These are phyloP conservation scores for Mucor ambiguus DNA, from an alignment of 371 early-diverging fungal species.

Conservation along the genomic window DNA sequence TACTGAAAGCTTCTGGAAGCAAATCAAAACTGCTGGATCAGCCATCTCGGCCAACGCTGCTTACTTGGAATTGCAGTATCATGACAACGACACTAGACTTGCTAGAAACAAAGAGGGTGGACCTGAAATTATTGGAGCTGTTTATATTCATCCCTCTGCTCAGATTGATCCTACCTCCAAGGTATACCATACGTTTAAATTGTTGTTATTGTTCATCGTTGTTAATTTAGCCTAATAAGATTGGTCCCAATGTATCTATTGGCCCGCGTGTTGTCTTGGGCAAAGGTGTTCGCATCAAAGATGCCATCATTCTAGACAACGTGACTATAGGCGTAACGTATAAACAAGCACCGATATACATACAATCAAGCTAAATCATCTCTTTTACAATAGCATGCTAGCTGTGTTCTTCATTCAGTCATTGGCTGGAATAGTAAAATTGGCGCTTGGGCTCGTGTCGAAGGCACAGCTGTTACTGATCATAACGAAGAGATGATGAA, in stretches of 20 bases:
- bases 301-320: conserved; percentile 94
- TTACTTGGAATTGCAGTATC: conserved; percentile 80
- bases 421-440: conserved; percentile 96
- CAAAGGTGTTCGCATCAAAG: conserved; percentile 93
- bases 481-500: conserved; percentile 69
- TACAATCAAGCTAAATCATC: background rate
- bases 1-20: conserved; percentile 88
- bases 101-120: conserved; percentile 56
- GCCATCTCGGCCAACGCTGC: conserved; percentile 91
- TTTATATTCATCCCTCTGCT: conserved; percentile 94
- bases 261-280: conserved; percentile 94
- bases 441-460: conserved; percentile 93
- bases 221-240: conserved; percentile 32
- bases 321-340: conserved; percentile 86
- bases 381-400: conserved; percentile 39
- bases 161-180: conserved; percentile 92
- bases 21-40: conserved; percentile 95
- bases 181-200: conserved; percentile 33
- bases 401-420: conserved; percentile 89
- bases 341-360: background rate
- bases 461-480: conserved; percentile 78
- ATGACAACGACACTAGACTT: conserved; percentile 65
- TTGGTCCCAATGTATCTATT: conserved; percentile 96
- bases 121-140: conserved; percentile 89
- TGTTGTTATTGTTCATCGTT: background rate